A percentile compares a stretch with the other conserved stretches of the same genome.
These are phyloP conservation scores for Aspergillus sp. DNA, from an alignment of 2,329 filamentous ascomycete species.

Conservation along the genomic window DNA sequence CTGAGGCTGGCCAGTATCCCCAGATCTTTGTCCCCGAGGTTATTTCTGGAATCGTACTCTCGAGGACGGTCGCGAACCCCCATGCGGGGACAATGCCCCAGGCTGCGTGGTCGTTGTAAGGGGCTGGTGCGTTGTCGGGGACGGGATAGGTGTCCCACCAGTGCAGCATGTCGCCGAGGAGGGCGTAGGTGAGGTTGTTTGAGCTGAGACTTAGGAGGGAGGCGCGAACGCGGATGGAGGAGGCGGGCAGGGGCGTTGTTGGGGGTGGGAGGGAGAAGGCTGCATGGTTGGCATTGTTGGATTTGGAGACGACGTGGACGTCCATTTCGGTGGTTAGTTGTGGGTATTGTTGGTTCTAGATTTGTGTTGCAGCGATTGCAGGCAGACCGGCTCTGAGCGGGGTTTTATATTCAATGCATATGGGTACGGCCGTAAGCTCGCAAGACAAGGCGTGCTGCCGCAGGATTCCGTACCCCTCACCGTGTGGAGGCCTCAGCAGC, in stretches of 20 bases:
- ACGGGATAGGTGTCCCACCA: constrained; percentile 42
- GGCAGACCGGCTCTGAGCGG: too few species aligned
- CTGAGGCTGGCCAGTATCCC: constrained; percentile 52
- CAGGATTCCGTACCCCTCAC: too few species aligned
- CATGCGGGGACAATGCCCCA: constrained; percentile 56
- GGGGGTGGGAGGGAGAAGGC: neutral
- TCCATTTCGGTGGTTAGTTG: neutral
- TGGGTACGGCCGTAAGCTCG: too few species aligned
- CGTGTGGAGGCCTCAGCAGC: too few species aligned
- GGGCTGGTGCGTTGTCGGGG: constrained; percentile 34
- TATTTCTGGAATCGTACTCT: constrained; percentile 44
- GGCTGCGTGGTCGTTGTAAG: constrained; percentile 38
- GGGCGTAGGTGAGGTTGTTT: constrained; percentile 27
- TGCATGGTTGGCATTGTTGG: constrained; percentile 12
- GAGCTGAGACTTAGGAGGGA: constrained; percentile 18
- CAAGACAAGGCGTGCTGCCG: too few species aligned
- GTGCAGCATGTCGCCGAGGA: constrained; percentile 13
- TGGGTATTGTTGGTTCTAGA: too few species aligned
- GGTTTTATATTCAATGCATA: too few species aligned
- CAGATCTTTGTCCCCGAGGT: constrained; percentile 42
- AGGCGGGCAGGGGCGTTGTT: constrained; percentile 3
- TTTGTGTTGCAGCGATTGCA: too few species aligned
- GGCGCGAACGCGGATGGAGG: constrained; percentile 19
- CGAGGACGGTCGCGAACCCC: constrained; percentile 52
- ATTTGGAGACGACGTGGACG: constrained; percentile 17